Percentiles rank a stretch among this genome's conserved stretches.
Evolutionary conservation across 495 filamentous ascomycete genomes (phyloP).

Genomic region (Talaromyces liani): DNA sequence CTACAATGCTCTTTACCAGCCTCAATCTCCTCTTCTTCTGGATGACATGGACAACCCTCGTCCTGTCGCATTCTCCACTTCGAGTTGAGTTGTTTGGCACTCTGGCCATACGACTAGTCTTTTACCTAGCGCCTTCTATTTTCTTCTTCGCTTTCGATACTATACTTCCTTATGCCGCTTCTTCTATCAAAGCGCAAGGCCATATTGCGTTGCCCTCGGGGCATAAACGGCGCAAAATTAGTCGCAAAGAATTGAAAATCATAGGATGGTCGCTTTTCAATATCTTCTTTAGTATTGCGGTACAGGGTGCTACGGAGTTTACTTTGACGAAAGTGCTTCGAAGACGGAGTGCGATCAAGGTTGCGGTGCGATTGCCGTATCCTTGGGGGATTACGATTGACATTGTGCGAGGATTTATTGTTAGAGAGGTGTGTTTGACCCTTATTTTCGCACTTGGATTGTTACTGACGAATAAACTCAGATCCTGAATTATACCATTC

Average conservation of each 20-base stretch:
- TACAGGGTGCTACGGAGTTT: constrained; percentile 53
- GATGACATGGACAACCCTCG: constrained; percentile 78
- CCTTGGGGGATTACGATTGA: constrained; percentile 54
- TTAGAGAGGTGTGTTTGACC: constrained; percentile 43
- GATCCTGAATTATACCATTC: constrained; percentile 58
- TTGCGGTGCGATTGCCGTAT: constrained; percentile 51
- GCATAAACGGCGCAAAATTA: constrained; percentile 32
- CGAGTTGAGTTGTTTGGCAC: constrained; percentile 70
- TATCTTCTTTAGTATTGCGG: constrained; percentile 45
- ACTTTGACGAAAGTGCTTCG: constrained; percentile 41
- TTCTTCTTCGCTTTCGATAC: constrained; percentile 70
- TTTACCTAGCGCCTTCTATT: constrained; percentile 67
- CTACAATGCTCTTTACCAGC: constrained; percentile 57
- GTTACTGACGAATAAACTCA: constrained; percentile 16
- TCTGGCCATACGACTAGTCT: constrained; percentile 56
- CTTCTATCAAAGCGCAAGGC: constrained; percentile 63
- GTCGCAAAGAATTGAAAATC: constrained; percentile 26
- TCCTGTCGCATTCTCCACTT: constrained; percentile 66
- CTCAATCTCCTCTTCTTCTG: constrained; percentile 88
- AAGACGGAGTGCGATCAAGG: constrained; percentile 47
- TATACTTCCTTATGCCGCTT: constrained; percentile 55
- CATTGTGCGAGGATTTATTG: constrained; percentile 38
- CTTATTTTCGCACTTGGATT: background rate
- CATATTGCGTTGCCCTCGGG: constrained; percentile 54
- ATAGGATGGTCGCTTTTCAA: constrained; percentile 59